These are phyloP conservation scores for Xylariaceae sp. DNA, from an alignment of 2,329 filamentous ascomycete species.

Conservation along the genomic window DNA sequence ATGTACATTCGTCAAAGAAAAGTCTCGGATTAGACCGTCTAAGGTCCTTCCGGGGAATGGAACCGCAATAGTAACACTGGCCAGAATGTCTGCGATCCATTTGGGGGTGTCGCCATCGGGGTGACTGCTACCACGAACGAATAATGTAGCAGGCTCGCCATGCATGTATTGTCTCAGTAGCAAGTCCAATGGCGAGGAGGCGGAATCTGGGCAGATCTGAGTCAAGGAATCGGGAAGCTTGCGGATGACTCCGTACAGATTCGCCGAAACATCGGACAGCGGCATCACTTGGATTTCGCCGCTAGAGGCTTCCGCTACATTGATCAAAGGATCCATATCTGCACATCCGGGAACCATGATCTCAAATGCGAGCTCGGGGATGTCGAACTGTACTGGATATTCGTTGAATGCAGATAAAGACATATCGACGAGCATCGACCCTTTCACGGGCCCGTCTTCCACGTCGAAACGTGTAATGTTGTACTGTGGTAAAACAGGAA, in stretches of 20 bases:
- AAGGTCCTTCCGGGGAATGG: constrained; percentile 78
- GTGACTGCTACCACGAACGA: constrained; percentile 70
- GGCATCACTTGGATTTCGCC: constrained; percentile 62
- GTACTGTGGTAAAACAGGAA: constrained; percentile 75
- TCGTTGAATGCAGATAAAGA: constrained; percentile 66
- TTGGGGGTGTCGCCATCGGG: constrained; percentile 63
- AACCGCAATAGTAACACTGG: constrained; percentile 75
- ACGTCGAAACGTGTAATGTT: constrained; percentile 77
- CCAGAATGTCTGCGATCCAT: constrained; percentile 78
- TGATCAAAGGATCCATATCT: constrained; percentile 64
- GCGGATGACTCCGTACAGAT: constrained; percentile 65
- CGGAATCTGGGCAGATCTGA: constrained; percentile 65
- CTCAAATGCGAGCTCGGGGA: constrained; percentile 78
- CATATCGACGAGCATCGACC: constrained; percentile 74
- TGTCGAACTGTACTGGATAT: constrained; percentile 68
- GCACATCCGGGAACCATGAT: constrained; percentile 80
- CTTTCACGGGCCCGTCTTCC: constrained; percentile 56
- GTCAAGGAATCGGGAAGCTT: constrained; percentile 70
- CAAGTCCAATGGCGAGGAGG: constrained; percentile 76
- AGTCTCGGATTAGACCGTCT: constrained; percentile 79
- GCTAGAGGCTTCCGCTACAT: constrained; percentile 71
- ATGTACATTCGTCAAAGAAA: constrained; percentile 77
- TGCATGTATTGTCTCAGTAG: constrained; percentile 77
- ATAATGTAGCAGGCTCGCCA: constrained; percentile 71
- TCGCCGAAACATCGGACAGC: constrained; percentile 58